Percentiles rank a stretch among this genome's conserved stretches.
phyloP scores from a whole-genome alignment of 192 early-diverging fungal genomes.

The Coemansia sp. region DNA sequence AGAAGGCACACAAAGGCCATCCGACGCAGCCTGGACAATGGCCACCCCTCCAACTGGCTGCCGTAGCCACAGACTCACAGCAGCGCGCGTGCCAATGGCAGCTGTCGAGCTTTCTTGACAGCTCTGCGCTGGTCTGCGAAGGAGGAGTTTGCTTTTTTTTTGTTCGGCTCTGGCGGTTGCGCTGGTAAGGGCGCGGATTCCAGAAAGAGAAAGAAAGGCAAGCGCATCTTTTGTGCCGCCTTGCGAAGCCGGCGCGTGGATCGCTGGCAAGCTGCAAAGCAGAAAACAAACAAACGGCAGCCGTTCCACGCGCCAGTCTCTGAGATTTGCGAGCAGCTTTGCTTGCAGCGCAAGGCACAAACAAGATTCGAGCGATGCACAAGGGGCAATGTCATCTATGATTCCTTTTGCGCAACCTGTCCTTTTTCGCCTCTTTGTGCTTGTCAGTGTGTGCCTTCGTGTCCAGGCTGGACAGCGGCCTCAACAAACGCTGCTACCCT shows the following conservation, averaged over 20 bases:
- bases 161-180: neutral
- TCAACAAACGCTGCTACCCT: neutral
- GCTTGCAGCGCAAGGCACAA: neutral
- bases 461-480: neutral
- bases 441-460: neutral
- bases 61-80: no score
- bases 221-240: no score
- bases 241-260: neutral
- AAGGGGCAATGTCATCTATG: neutral
- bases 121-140: no score
- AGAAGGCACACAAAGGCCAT: neutral
- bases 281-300: neutral
- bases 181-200: neutral
- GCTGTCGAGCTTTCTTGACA: no score
- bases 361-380: neutral
- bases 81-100: no score
- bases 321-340: neutral
- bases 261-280: neutral
- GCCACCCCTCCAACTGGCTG: neutral
- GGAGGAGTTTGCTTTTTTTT: no score
- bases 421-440: neutral
- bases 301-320: neutral
- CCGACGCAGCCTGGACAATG: neutral
- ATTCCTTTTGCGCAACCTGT: neutral
- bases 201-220: neutral